Base-by-base conservation (phyloP, 2,329 filamentous ascomycete genomes). In the Talaromyces sp. region DNA sequence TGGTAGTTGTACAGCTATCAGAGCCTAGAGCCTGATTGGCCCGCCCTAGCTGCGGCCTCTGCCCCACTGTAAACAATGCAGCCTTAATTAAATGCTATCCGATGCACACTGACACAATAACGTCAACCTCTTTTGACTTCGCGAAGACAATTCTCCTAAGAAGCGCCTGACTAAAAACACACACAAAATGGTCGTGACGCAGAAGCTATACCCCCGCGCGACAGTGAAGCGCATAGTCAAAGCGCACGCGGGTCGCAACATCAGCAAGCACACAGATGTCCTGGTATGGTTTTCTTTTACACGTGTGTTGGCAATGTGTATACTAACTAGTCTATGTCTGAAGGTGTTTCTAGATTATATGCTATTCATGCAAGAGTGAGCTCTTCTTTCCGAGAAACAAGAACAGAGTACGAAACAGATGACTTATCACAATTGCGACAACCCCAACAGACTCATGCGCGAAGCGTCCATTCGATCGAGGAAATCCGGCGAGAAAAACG, bases 141-240 rank as follows among this genome's bases (percentile, higher is more conserved):
- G 7, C 36, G 14, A 14, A 40, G 36, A n/a, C 36, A n/a, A 7
- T n/a, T 40, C 36, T 40, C n/a, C n/a, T 40, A 6, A 6, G 16
- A 40, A n/a, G 16, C 14, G 4, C 5, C 36, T 1, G 16, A 23
- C 5, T 1, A 27, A 23, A 27, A 27, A 47, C 27, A n/a, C 7
- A 51, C 8, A 9, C 18, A 16, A 50, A 33, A 89, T 87, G 83
- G 86, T 84, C 57, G 79, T 84, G 12, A 82, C 86, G 27, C 87
- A 89, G 71, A 94, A 92, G 68, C 81, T 91, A 14, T 96, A 96
- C 70, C 92, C 92, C 10, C 88, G 92, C 65, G 87, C 86, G 18
- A 95, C 91, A 0, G 82, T 96, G 68, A 95, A 92, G 76, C 93
- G 92, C 76, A 94, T 96, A 63, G 83, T 96, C 70, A 96, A 96